phyloP scores from a whole-genome alignment of 768 basidiomycete species.

The Albatrellus ellisii region DNA sequence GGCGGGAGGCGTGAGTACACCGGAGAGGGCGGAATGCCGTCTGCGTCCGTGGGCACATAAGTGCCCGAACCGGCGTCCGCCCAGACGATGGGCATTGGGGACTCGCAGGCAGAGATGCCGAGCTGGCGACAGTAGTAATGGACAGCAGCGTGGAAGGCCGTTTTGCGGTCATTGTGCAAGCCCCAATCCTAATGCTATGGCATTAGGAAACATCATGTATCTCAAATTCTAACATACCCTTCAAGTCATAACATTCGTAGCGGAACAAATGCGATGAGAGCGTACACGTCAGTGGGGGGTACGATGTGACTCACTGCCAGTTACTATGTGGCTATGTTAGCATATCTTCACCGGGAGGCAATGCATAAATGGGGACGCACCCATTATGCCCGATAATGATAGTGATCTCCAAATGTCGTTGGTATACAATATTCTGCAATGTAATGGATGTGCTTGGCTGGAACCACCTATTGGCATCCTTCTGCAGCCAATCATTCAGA shows the following conservation, averaged over 20 bases:
- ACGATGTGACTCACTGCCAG: slow-evolving; percentile 21
- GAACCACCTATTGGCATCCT: slow-evolving; percentile 73
- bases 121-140: slow-evolving; percentile 61
- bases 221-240: background rate
- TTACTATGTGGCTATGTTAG: slow-evolving; percentile 21
- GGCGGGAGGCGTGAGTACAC: background rate
- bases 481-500: slow-evolving; percentile 64
- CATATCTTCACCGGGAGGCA: background rate
- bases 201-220: no score
- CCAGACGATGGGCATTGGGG: slow-evolving; percentile 48
- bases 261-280: background rate
- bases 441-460: slow-evolving; percentile 51
- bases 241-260: background rate
- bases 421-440: slow-evolving; percentile 50
- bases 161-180: slow-evolving; percentile 43
- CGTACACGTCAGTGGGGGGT: background rate
- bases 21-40: background rate
- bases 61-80: slow-evolving; percentile 15
- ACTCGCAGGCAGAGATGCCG: slow-evolving; percentile 46
- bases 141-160: slow-evolving; percentile 70
- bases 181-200: slow-evolving; percentile 59
- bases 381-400: slow-evolving; percentile 47
- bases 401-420: slow-evolving; percentile 54
- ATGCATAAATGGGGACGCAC: slow-evolving; percentile 19
- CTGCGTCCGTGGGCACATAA: background rate